Evolutionary conservation across 2,329 filamentous ascomycete genomes (phyloP).

Genomic region (Penicillium paneum): DNA sequence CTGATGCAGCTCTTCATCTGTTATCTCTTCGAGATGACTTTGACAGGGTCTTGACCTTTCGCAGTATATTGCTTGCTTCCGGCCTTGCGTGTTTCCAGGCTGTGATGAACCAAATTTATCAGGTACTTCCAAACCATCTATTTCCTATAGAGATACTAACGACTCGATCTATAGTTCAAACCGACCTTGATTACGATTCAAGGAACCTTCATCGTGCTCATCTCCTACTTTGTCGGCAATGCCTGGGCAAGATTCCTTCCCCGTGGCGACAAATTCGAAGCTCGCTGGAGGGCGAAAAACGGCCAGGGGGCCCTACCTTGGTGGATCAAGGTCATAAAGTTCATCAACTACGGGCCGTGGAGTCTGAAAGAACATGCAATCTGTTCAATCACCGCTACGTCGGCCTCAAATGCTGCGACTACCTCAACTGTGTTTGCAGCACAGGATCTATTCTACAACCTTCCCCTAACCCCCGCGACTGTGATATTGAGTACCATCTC

Average conservation of each 20-base stretch:
- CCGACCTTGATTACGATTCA: conserved; percentile 49
- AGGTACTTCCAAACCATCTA: conserved; percentile 33
- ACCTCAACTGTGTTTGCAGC: conserved; percentile 46
- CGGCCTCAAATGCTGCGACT: conserved; percentile 50
- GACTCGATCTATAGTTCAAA: conserved; percentile 46
- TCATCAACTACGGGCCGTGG: conserved; percentile 54
- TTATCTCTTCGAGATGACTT: conserved; percentile 54
- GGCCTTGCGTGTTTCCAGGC: conserved; percentile 53
- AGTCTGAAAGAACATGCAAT: conserved; percentile 57
- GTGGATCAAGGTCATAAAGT: conserved; percentile 42
- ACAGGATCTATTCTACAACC: conserved; percentile 53
- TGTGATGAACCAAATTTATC: conserved; percentile 56
- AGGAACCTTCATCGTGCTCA: conserved; percentile 57
- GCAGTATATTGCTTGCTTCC: conserved; percentile 52
- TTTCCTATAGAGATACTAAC: conserved; percentile 3
- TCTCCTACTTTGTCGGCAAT: conserved; percentile 56
- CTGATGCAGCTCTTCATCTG: conserved; percentile 51
- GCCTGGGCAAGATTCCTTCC: conserved; percentile 50
- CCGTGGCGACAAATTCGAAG: conserved; percentile 51
- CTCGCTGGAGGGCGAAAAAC: conserved; percentile 46
- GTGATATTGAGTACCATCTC: conserved; percentile 52
- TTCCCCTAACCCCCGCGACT: conserved; percentile 47
- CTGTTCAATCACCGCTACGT: conserved; percentile 54
- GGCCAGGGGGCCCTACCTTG: conserved; percentile 43
- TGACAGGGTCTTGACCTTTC: conserved; percentile 53